phyloP scores from a whole-genome alignment of 371 early-diverging fungal species.

The Mucor circinelloides region DNA sequence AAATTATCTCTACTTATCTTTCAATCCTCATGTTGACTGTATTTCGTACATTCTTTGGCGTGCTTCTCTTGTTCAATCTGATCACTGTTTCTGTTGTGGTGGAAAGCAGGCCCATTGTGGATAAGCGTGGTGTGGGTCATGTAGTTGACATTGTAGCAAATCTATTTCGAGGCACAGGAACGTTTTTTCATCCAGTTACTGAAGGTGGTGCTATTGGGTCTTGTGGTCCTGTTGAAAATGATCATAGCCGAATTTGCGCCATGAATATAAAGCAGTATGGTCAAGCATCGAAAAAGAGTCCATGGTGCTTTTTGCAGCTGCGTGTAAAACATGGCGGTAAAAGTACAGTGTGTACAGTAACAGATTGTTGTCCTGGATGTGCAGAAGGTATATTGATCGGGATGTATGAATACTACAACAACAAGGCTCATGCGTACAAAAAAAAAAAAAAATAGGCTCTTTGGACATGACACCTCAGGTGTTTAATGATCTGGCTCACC shows the following conservation, averaged over 20 bases:
- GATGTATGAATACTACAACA: no score
- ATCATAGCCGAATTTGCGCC: slow-evolving; percentile 34
- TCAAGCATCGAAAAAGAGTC: slow-evolving; percentile 12
- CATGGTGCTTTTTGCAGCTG: slow-evolving; percentile 14
- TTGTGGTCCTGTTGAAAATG: slow-evolving; percentile 25
- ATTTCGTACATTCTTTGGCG: not conserved
- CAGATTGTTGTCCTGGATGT: slow-evolving; percentile 39
- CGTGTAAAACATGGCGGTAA: slow-evolving; percentile 41
- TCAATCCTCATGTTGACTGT: not conserved
- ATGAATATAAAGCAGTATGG: slow-evolving; percentile 27
- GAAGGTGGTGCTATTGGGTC: slow-evolving; percentile 33
- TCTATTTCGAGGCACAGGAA: slow-evolving; percentile 22
- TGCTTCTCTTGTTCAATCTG: not conserved
- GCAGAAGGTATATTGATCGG: slow-evolving; percentile 25
- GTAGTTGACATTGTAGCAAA: slow-evolving; percentile 15
- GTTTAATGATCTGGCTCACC: slow-evolving; percentile 54
- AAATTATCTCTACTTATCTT: not conserved
- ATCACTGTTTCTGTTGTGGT: not conserved
- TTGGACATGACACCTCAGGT: slow-evolving; percentile 63
- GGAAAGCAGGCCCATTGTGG: not conserved
- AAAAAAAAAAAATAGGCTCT: slow-evolving; percentile 15
- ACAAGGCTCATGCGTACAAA: slow-evolving; percentile 35
- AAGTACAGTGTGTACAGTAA: slow-evolving; percentile 24
- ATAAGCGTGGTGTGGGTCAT: not conserved
- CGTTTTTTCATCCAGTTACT: slow-evolving; percentile 33